Conservation (phyloP, 1,284 basidiomycete species). For the Coniferiporia weirii region DNA sequence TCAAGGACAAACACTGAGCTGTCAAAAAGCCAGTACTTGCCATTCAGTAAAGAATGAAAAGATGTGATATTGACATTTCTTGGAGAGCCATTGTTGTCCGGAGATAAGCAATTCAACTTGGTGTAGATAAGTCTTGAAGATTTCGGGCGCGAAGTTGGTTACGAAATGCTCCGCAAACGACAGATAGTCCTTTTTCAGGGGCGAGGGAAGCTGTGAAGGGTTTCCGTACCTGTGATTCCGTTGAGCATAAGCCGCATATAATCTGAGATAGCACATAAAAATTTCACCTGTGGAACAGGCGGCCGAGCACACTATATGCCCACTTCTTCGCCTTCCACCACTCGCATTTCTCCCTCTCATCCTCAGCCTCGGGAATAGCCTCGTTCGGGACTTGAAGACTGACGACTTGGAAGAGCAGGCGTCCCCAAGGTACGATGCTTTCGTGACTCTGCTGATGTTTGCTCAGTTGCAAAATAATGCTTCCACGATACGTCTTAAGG, state of each 20-base stretch:
- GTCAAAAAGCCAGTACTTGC: constrained; percentile 36
- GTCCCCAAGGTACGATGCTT: constrained; percentile 79
- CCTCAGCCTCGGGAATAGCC: constrained; percentile 62
- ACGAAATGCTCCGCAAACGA: constrained; percentile 76
- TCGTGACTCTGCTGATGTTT: constrained; percentile 68
- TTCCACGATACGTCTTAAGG: constrained; percentile 78
- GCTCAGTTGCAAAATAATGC: constrained; percentile 67
- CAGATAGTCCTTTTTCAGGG: constrained; percentile 64
- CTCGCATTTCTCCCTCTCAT: constrained; percentile 69
- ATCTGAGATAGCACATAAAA: not conserved
- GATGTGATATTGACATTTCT: constrained; percentile 76
- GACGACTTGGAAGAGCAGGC: constrained; percentile 72
- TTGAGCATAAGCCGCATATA: constrained; percentile 11
- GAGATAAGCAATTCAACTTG: constrained; percentile 71
- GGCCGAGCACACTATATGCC: constrained; percentile 72
- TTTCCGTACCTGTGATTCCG: constrained; percentile 68
- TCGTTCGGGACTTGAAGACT: constrained; percentile 62
- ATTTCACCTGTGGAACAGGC: constrained; percentile 65
- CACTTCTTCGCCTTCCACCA: constrained; percentile 92
- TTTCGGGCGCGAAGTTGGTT: constrained; percentile 75
- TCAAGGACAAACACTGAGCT: too few relatives aligned
- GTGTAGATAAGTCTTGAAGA: constrained; percentile 72
- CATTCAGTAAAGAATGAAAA: constrained; percentile 83
- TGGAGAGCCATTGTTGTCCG: constrained; percentile 71
- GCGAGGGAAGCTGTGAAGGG: constrained; percentile 74